Conservation (phyloP, 495 filamentous ascomycete genomes). For the Penicillium subrubescens region DNA sequence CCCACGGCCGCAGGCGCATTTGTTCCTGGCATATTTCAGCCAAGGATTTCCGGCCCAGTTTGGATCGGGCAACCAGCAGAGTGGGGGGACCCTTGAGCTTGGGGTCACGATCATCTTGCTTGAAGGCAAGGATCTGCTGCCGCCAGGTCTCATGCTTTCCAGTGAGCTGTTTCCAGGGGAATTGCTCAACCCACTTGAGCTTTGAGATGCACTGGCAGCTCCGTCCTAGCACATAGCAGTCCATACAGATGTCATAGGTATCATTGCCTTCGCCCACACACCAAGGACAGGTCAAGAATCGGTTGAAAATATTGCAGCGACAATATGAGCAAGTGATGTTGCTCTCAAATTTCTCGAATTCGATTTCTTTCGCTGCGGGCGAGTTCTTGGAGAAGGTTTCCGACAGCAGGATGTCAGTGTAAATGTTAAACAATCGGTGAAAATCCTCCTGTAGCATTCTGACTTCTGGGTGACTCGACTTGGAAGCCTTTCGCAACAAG, state of each 20-base stretch:
- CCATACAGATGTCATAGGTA: slow-evolving; percentile 94
- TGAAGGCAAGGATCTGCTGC: slow-evolving; percentile 67
- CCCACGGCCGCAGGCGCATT: slow-evolving; percentile 68
- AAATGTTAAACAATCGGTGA: slow-evolving; percentile 72
- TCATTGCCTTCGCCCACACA: slow-evolving; percentile 71
- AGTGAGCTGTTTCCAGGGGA: slow-evolving; percentile 75
- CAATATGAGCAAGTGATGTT: slow-evolving; percentile 96
- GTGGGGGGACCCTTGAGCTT: slow-evolving; percentile 51
- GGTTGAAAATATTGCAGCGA: slow-evolving; percentile 94
- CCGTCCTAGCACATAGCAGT: slow-evolving; percentile 92
- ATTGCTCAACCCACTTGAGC: slow-evolving; percentile 91
- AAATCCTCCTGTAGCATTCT: slow-evolving; percentile 77
- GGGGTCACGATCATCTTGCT: slow-evolving; percentile 57
- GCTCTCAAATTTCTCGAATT: slow-evolving; percentile 77
- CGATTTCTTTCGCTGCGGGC: slow-evolving; percentile 62
- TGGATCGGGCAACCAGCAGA: slow-evolving; percentile 63
- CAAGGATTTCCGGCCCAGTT: slow-evolving; percentile 68
- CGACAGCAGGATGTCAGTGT: slow-evolving; percentile 73
- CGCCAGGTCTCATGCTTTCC: slow-evolving; percentile 83
- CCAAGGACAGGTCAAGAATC: slow-evolving; percentile 85
- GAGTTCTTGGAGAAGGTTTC: slow-evolving; percentile 73
- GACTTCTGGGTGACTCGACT: slow-evolving; percentile 52
- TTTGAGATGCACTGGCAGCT: slow-evolving; percentile 85
- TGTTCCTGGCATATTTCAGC: slow-evolving; percentile 92
- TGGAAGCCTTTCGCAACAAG: slow-evolving; percentile 54